Percentiles rank a stretch among this genome's conserved stretches.
Conservation (phyloP, 148 eudicot species). For the Vaccinium myrtillus region DNA sequence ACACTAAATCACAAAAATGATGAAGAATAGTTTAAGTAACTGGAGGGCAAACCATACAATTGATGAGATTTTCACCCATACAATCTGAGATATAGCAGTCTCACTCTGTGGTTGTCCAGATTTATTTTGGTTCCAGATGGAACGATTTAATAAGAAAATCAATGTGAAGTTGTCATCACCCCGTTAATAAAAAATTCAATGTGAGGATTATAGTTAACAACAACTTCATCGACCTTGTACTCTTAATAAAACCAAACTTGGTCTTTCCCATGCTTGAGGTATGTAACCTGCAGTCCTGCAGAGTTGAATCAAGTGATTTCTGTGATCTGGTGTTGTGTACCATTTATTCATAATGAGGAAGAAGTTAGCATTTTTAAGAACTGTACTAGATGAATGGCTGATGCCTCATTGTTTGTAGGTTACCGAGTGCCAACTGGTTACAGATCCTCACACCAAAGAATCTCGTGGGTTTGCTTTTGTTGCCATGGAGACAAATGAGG, state of each 20-base stretch:
- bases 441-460: slow-evolving; percentile 69
- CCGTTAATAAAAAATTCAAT: too few species aligned
- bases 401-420: slow-evolving; percentile 40
- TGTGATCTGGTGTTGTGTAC: not conserved
- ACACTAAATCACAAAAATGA: not conserved
- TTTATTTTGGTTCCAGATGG: not conserved
- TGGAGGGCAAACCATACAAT: not conserved
- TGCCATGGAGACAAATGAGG: slow-evolving; percentile 63
- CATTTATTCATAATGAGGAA: not conserved
- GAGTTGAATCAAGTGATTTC: not conserved
- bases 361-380: not conserved
- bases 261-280: not conserved
- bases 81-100: not conserved
- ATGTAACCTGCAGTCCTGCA: not conserved
- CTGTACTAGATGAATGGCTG: slow-evolving; percentile 3
- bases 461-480: slow-evolving; percentile 79
- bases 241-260: not conserved
- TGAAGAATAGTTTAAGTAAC: not conserved
- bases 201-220: not conserved
- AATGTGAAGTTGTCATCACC: not conserved
- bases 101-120: not conserved
- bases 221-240: not conserved
- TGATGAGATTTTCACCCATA: not conserved
- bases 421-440: slow-evolving; percentile 55
- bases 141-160: not conserved